Conservation (phyloP, 805 yeast species). For the Wickerhamiella occidentalis region DNA sequence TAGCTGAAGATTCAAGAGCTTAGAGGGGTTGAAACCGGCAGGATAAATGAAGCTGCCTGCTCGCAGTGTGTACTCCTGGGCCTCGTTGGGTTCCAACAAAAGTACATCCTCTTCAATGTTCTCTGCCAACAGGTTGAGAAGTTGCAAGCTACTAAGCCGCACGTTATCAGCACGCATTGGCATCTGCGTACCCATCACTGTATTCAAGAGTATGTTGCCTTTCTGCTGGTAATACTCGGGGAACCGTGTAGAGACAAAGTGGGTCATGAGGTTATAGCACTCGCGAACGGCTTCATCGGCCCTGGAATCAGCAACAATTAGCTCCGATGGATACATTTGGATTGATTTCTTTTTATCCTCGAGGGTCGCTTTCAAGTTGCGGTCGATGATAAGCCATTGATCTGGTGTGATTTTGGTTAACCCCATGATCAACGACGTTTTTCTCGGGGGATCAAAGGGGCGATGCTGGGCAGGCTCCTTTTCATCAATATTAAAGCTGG, state of each 20-base stretch:
- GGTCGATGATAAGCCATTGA: conserved; percentile 7
- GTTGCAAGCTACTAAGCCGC: neutral
- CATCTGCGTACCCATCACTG: neutral
- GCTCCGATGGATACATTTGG: conserved; percentile 21
- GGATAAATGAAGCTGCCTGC: conserved; percentile 54
- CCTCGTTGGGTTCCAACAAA: conserved; percentile 24
- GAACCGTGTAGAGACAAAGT: conserved; percentile 35
- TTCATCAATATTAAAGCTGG: neutral
- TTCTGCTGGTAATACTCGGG: conserved; percentile 37
- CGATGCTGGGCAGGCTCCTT: neutral
- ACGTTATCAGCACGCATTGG: conserved; percentile 2
- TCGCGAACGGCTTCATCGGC: conserved; percentile 30
- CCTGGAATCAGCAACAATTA: conserved; percentile 20
- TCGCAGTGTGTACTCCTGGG: conserved; percentile 36
- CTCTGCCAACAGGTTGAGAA: conserved; percentile 16
- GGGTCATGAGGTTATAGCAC: conserved; percentile 34
- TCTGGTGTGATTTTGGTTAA: neutral
- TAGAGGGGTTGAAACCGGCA: conserved; percentile 59
- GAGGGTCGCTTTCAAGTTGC: neutral
- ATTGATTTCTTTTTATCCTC: neutral
- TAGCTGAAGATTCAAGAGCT: conserved; percentile 41
- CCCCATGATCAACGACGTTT: neutral
- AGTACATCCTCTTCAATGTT: conserved; percentile 56
- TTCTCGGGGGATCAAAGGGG: conserved; percentile 2
- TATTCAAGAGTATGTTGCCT: conserved; percentile 13